A percentile compares a stretch with the other conserved stretches of the same genome.
Evolutionary conservation across 129 eudicot genomes (phyloP).

Genomic region (Arctium minus): DNA sequence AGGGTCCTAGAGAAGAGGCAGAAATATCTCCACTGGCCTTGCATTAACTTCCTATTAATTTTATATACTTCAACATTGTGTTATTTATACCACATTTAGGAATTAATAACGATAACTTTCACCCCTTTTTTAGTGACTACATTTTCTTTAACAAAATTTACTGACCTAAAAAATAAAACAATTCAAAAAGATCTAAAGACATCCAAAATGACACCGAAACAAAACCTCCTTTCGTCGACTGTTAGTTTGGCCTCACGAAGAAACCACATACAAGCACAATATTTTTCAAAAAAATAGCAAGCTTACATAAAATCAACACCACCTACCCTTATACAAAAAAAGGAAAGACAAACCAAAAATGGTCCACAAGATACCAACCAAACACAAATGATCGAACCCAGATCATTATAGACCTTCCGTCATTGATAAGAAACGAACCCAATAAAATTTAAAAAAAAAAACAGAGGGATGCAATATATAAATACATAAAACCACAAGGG

Average conservation of each 20-base stretch:
- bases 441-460: not conserved
- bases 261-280: not conserved
- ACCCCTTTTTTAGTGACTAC: not conserved
- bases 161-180: not conserved
- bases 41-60: not conserved
- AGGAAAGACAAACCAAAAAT: not conserved
- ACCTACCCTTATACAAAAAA: not conserved
- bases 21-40: no score
- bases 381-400: not conserved
- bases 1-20: no score
- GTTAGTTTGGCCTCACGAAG: not conserved
- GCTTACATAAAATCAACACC: not conserved
- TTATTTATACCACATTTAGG: not conserved
- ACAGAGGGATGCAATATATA: not conserved
- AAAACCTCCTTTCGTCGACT: not conserved
- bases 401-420: slow-evolving; percentile 3
- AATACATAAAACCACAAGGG: slow-evolving; percentile 7
- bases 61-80: not conserved
- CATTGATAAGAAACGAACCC: not conserved
- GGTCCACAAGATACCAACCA: not conserved
- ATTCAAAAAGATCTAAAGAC: not conserved
- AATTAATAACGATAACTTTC: not conserved
- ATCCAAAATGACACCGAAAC: not conserved
- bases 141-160: not conserved
- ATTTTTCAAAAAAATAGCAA: not conserved